Conservation (phyloP, 306 rosid species). For the Corylus heterophylla region DNA sequence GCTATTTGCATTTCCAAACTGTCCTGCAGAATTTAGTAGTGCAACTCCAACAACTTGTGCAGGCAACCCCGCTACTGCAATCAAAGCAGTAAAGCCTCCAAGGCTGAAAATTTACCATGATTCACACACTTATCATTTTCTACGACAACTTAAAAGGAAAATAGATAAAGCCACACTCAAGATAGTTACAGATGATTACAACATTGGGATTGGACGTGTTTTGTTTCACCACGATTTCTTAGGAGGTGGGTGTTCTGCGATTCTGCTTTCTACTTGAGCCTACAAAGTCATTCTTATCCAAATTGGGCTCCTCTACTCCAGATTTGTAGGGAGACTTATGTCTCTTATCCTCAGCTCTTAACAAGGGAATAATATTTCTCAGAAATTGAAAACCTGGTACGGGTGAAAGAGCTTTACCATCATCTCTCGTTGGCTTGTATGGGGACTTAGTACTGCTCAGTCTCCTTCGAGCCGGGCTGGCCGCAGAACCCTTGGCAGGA, state of each 20-base stretch:
- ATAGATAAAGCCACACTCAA: neutral
- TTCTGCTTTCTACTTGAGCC: slow-evolving; percentile 23
- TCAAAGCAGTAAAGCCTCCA: slow-evolving; percentile 92
- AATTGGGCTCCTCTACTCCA: slow-evolving; percentile 23
- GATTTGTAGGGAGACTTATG: slow-evolving; percentile 41
- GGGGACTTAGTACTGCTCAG: slow-evolving; percentile 66
- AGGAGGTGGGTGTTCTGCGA: slow-evolving; percentile 17
- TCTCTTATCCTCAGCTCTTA: slow-evolving; percentile 51
- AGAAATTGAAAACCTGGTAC: slow-evolving; percentile 23
- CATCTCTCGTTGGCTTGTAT: slow-evolving; percentile 44
- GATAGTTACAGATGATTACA: neutral
- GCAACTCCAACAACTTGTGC: slow-evolving; percentile 75
- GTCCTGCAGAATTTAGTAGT: slow-evolving; percentile 88
- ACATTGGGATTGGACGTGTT: neutral
- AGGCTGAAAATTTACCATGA: slow-evolving; percentile 63
- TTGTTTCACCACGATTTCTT: neutral
- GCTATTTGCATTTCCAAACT: slow-evolving; percentile 63
- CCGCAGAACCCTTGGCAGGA: slow-evolving; percentile 9
- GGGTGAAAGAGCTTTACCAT: slow-evolving; percentile 18
- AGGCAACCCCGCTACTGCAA: slow-evolving; percentile 71
- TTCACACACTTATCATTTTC: slow-evolving; percentile 15
- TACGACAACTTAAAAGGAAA: neutral
- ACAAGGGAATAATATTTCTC: slow-evolving; percentile 55
- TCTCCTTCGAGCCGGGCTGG: slow-evolving; percentile 42
- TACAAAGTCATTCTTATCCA: slow-evolving; percentile 14